phyloP scores from a whole-genome alignment of 345 rosid genomes.

The Streptanthus diversifolius region DNA sequence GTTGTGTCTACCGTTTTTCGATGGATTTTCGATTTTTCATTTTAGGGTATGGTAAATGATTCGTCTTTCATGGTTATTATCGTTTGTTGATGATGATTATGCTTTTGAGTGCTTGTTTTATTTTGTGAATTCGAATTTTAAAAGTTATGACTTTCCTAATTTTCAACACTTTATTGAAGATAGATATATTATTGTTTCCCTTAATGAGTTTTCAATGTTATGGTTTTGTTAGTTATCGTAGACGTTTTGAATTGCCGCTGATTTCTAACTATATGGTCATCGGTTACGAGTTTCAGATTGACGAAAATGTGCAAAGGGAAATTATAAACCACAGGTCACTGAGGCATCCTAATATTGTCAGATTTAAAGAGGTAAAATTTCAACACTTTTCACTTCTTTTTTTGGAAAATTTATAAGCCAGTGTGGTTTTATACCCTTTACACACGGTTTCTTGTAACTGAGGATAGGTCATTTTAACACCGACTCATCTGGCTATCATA shows the following conservation, averaged over 20 bases:
- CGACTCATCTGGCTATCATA: conserved; percentile 89
- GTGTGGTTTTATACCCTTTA: neutral
- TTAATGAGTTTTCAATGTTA: neutral
- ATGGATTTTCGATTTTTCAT: too few relatives aligned
- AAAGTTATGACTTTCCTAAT: neutral
- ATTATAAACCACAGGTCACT: conserved; percentile 89
- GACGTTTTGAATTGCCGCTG: neutral
- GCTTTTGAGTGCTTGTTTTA: neutral
- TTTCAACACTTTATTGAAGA: neutral
- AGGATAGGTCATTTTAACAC: conserved; percentile 73
- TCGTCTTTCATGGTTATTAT: neutral
- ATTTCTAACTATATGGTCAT: conserved; percentile 5
- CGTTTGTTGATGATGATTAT: neutral
- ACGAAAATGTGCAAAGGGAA: conserved; percentile 87
- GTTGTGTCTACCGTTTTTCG: too few relatives aligned
- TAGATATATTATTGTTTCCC: conserved; percentile 26
- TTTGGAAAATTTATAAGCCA: neutral
- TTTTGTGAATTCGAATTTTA: neutral
- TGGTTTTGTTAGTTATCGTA: neutral
- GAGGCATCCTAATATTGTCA: conserved; percentile 95
- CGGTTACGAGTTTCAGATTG: conserved; percentile 57
- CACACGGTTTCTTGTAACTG: neutral
- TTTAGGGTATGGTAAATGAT: neutral
- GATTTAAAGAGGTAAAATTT: conserved; percentile 75
- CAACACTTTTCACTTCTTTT: neutral